Conservation (phyloP, 2,329 filamentous ascomycete genomes). For the Ophiostoma quercus region DNA sequence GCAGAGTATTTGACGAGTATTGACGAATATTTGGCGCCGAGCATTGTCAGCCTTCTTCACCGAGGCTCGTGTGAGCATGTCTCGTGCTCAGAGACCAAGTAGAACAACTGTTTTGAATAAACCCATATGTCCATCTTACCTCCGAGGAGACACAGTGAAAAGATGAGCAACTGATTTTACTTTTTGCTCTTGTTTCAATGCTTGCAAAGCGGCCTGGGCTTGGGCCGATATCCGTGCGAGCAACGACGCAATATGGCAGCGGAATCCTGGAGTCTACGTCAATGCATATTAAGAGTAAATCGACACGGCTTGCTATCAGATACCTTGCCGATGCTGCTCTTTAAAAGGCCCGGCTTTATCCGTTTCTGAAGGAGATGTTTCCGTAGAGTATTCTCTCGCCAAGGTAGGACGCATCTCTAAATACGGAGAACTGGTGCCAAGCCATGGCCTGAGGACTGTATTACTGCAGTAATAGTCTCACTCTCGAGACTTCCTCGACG, state of each 20-base stretch:
- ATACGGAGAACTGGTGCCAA: background rate
- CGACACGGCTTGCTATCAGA: background rate
- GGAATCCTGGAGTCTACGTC: too few relatives aligned
- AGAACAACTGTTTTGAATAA: background rate
- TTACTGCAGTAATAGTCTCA: background rate
- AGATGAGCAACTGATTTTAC: background rate
- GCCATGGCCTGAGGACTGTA: background rate
- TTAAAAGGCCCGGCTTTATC: background rate
- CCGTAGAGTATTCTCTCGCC: background rate
- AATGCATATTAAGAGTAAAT: background rate
- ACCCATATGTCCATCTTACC: background rate
- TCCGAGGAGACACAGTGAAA: slow-evolving; percentile 2
- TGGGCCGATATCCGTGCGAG: slow-evolving; percentile 1
- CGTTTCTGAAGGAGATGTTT: background rate
- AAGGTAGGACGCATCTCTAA: background rate
- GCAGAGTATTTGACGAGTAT: too few relatives aligned
- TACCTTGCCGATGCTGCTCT: background rate
- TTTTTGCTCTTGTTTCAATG: background rate
- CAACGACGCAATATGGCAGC: background rate
- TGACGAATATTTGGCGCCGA: too few relatives aligned
- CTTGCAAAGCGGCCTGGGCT: background rate
- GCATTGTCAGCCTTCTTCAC: background rate
- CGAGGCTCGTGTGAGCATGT: background rate
- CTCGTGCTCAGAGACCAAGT: background rate
- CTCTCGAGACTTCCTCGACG: background rate